Evolutionary conservation across 2,329 filamentous ascomycete species (phyloP).

Genomic region (Fusarium graminum): DNA sequence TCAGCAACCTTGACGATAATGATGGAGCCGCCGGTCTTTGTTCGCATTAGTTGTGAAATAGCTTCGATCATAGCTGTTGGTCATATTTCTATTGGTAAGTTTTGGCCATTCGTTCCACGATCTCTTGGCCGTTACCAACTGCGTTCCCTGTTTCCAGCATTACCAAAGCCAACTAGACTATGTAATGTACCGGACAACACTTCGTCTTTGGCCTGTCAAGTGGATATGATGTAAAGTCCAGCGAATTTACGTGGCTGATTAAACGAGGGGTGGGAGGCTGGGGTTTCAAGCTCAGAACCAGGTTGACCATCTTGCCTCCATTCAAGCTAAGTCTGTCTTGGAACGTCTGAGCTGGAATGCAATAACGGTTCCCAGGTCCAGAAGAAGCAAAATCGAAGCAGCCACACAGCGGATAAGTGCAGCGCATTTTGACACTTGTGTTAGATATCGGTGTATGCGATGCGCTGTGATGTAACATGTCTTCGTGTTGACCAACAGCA

Average conservation of each 20-base stretch:
- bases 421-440: conserved; percentile 17
- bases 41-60: conserved; percentile 20
- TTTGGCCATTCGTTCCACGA: conserved; percentile 27
- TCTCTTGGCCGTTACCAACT: conserved; percentile 33
- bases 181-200: conserved; percentile 29
- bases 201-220: conserved; percentile 28
- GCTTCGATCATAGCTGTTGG: conserved; percentile 13
- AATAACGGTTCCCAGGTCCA: conserved; percentile 5
- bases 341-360: conserved; percentile 15
- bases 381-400: conserved; percentile 37
- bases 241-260: conserved; percentile 48
- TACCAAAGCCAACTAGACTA: conserved; percentile 35
- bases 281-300: conserved; percentile 22
- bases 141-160: conserved; percentile 42
- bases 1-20: conserved; percentile 27
- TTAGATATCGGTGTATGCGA: conserved; percentile 33
- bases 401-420: conserved; percentile 24
- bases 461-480: conserved; percentile 40
- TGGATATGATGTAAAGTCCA: conserved; percentile 31
- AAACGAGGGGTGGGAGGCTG: conserved; percentile 46
- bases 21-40: conserved; percentile 13
- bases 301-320: conserved; percentile 28
- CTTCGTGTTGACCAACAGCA: conserved; percentile 32
- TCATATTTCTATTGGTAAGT: conserved; percentile 16
- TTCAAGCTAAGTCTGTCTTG: conserved; percentile 22